A percentile compares a stretch with the other conserved stretches of the same genome.
Conservation (phyloP, 225 moss, liverwort and hornwort species). For the Marchantia polymorpha region DNA sequence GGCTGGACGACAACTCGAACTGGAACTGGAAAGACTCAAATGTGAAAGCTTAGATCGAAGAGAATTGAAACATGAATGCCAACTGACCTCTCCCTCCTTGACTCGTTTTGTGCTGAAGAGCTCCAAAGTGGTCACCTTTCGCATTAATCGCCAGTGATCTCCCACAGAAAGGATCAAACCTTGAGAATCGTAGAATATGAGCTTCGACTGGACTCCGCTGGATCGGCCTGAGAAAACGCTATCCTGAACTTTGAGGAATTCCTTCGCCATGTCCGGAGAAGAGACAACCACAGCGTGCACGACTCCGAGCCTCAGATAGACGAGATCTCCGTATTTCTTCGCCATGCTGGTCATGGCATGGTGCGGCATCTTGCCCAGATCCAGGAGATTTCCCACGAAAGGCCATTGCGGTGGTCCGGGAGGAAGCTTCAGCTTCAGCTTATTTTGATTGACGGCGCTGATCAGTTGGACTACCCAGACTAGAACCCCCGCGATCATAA, state of each 20-base stretch:
- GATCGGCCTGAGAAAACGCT: slow-evolving; percentile 23
- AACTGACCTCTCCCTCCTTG: slow-evolving; percentile 10
- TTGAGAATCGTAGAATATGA: slow-evolving; percentile 11
- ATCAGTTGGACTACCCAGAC: background rate
- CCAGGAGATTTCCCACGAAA: slow-evolving; percentile 17
- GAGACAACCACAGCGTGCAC: slow-evolving; percentile 20
- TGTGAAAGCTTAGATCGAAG: background rate
- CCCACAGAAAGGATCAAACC: slow-evolving; percentile 17
- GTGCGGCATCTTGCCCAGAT: slow-evolving; percentile 15
- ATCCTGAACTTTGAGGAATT: slow-evolving; percentile 26
- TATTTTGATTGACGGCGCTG: background rate
- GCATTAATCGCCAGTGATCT: slow-evolving; percentile 2
- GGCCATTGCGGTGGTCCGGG: slow-evolving; percentile 26
- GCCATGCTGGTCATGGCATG: slow-evolving; percentile 7
- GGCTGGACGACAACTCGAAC: no score
- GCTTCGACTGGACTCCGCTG: background rate
- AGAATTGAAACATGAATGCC: background rate
- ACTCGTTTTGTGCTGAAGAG: slow-evolving; percentile 22
- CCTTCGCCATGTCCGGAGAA: slow-evolving; percentile 22
- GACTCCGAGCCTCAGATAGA: slow-evolving; percentile 26
- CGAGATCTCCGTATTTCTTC: slow-evolving; percentile 26
- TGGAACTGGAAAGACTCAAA: no score
- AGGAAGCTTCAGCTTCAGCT: slow-evolving; percentile 13
- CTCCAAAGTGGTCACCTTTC: slow-evolving; percentile 9
- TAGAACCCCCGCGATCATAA: slow-evolving; percentile 3